Conservation (phyloP, 192 early-diverging fungal species). For the Lobulomyces angularis region DNA sequence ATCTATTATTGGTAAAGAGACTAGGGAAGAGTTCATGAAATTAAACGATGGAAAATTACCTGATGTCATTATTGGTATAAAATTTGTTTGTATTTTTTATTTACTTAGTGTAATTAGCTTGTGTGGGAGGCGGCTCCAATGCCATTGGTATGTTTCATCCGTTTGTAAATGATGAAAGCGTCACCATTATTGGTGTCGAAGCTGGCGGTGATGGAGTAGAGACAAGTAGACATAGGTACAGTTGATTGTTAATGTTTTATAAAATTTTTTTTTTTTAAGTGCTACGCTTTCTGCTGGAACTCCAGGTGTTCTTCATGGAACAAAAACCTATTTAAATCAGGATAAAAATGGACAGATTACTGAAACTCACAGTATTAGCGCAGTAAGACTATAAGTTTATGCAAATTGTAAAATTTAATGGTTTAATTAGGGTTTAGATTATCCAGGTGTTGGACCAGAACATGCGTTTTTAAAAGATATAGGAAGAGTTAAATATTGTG, state of each 20-base stretch:
- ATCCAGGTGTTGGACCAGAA: slow-evolving; percentile 96
- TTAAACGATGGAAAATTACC: slow-evolving; percentile 75
- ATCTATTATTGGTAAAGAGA: slow-evolving; percentile 88
- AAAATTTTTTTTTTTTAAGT: too few species aligned
- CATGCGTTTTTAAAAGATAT: slow-evolving; percentile 83
- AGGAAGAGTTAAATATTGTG: slow-evolving; percentile 68
- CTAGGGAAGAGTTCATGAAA: slow-evolving; percentile 69
- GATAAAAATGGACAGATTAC: slow-evolving; percentile 93
- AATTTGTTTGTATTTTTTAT: too few species aligned
- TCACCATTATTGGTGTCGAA: slow-evolving; percentile 84
- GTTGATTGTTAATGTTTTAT: too few species aligned
- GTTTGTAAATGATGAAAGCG: slow-evolving; percentile 72
- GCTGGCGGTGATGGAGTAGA: slow-evolving; percentile 93
- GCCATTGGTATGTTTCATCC: slow-evolving; percentile 97
- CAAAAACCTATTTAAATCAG: slow-evolving; percentile 88
- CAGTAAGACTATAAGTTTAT: slow-evolving; percentile 21
- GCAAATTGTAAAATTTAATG: background rate
- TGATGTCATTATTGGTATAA: slow-evolving; percentile 78
- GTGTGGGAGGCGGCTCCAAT: slow-evolving; percentile 95
- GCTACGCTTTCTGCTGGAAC: slow-evolving; percentile 76
- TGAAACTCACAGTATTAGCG: slow-evolving; percentile 86
- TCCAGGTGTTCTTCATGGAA: slow-evolving; percentile 91
- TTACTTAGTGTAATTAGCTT: too few species aligned
- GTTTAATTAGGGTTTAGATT: slow-evolving; percentile 69
- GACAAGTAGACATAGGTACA: too few species aligned